phyloP scores from a whole-genome alignment of 2,329 filamentous ascomycete genomes.

The Fusarium sp. region DNA sequence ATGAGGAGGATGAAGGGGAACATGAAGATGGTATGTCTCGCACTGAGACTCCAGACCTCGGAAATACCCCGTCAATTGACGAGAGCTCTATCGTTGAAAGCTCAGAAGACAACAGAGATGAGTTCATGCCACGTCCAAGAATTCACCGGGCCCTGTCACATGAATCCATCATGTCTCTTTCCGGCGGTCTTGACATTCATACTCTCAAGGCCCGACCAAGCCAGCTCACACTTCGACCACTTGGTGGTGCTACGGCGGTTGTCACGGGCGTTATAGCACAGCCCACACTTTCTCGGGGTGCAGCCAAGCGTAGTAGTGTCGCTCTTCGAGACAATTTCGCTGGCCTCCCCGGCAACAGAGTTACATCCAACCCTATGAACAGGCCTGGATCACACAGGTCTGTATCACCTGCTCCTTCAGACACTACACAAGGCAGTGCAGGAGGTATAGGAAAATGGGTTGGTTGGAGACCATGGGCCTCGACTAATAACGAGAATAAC shows the following conservation, averaged over 20 bases:
- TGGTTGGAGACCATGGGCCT: conserved; percentile 64
- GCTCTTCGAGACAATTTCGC: conserved; percentile 70
- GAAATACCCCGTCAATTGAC: conserved; percentile 52
- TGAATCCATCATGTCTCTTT: conserved; percentile 89
- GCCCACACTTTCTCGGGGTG: conserved; percentile 66
- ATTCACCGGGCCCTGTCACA: conserved; percentile 80
- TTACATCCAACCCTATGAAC: conserved; percentile 51
- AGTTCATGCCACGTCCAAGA: conserved; percentile 56
- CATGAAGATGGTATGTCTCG: conserved; percentile 39
- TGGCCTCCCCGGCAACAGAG: conserved; percentile 54
- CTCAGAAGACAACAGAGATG: conserved; percentile 52
- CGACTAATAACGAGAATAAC: conserved; percentile 25
- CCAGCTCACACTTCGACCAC: conserved; percentile 73
- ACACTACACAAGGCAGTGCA: conserved; percentile 42
- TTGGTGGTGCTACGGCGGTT: conserved; percentile 68
- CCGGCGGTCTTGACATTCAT: conserved; percentile 91
- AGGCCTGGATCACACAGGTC: conserved; percentile 41
- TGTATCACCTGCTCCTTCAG: conserved; percentile 45
- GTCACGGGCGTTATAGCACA: conserved; percentile 71
- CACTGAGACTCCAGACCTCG: conserved; percentile 44
- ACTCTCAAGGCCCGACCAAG: conserved; percentile 81
- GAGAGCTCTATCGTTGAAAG: conserved; percentile 53
- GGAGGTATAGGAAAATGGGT: conserved; percentile 59
- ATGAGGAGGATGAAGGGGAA: conserved; percentile 57
- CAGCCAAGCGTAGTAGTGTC: conserved; percentile 64